Conservation (phyloP, 306 rosid genomes). For the Medicago arabica region DNA sequence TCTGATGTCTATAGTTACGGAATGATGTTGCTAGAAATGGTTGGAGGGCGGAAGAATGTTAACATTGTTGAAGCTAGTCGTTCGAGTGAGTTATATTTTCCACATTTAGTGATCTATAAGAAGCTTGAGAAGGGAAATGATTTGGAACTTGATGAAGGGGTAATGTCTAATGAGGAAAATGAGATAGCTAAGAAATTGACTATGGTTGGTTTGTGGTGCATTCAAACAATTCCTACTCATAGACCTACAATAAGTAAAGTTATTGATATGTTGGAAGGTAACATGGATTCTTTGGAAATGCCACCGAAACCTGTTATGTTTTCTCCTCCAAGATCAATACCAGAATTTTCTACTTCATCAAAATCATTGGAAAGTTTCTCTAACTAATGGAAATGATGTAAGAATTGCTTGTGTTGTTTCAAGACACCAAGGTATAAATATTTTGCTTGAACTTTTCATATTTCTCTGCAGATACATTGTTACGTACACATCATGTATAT, state of each 20-base stretch:
- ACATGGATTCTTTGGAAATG: constrained; percentile 47
- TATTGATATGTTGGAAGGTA: constrained; percentile 61
- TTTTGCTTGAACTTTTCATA: constrained; percentile 23
- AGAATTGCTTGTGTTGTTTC: constrained; percentile 13
- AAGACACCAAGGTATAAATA: constrained; percentile 1
- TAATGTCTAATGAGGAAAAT: constrained; percentile 42
- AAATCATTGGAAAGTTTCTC: not conserved
- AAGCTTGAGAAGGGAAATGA: constrained; percentile 41
- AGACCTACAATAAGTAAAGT: constrained; percentile 59
- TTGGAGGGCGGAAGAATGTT: constrained; percentile 54
- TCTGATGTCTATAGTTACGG: constrained; percentile 59
- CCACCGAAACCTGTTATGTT: constrained; percentile 60
- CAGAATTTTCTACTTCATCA: constrained; percentile 41
- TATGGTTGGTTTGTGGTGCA: constrained; percentile 64
- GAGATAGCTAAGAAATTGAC: constrained; percentile 54
- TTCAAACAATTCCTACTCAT: constrained; percentile 51
- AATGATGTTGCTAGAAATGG: constrained; percentile 52
- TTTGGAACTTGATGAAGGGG: constrained; percentile 40
- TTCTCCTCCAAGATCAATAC: constrained; percentile 46
- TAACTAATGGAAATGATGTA: not conserved
- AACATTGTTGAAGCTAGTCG: constrained; percentile 40
- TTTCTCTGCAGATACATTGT: too few relatives aligned
- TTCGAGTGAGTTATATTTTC: constrained; percentile 50
- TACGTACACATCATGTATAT: not conserved
- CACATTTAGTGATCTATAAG: constrained; percentile 51